phyloP scores from a whole-genome alignment of 2,329 filamentous ascomycete genomes.

The Aureobasidium lini region DNA sequence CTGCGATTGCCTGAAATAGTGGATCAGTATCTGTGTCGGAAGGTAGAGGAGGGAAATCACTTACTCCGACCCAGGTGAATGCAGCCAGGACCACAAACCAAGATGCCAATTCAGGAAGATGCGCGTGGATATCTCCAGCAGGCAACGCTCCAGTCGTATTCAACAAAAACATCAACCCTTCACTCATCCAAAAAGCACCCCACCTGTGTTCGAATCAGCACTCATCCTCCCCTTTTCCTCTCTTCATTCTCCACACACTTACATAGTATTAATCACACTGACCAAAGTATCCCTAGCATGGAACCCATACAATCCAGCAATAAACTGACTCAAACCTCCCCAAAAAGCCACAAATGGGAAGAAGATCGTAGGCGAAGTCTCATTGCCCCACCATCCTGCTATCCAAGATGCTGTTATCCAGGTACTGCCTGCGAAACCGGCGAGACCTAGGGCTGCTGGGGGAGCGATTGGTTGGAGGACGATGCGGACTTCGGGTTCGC shows the following conservation, averaged over 20 bases:
- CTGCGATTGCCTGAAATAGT: conserved; percentile 8
- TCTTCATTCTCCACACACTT: background rate
- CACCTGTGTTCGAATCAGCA: conserved; percentile 14
- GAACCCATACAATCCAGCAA: conserved; percentile 22
- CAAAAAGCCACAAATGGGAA: conserved; percentile 25
- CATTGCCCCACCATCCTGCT: conserved; percentile 19
- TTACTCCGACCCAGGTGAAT: conserved; percentile 18
- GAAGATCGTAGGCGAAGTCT: conserved; percentile 21
- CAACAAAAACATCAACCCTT: conserved; percentile 10
- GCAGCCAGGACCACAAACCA: conserved; percentile 20
- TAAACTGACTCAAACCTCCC: conserved; percentile 25
- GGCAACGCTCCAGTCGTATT: background rate
- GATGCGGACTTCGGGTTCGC: conserved; percentile 20
- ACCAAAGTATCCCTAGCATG: conserved; percentile 20
- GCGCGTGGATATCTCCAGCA: conserved; percentile 15
- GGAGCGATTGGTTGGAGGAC: conserved; percentile 25
- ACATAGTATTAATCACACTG: conserved; percentile 18
- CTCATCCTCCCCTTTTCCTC: background rate
- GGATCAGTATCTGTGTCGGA: background rate
- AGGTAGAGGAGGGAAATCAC: background rate
- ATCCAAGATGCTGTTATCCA: conserved; percentile 23
- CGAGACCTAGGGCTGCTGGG: conserved; percentile 24
- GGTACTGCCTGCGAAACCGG: conserved; percentile 25
- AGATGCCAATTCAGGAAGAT: conserved; percentile 20
- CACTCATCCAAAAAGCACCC: conserved; percentile 20